Percentiles rank a stretch among this genome's conserved stretches.
These are phyloP conservation scores for Diplodia mutila DNA, from an alignment of 2,329 filamentous ascomycete species.

Conservation along the genomic window DNA sequence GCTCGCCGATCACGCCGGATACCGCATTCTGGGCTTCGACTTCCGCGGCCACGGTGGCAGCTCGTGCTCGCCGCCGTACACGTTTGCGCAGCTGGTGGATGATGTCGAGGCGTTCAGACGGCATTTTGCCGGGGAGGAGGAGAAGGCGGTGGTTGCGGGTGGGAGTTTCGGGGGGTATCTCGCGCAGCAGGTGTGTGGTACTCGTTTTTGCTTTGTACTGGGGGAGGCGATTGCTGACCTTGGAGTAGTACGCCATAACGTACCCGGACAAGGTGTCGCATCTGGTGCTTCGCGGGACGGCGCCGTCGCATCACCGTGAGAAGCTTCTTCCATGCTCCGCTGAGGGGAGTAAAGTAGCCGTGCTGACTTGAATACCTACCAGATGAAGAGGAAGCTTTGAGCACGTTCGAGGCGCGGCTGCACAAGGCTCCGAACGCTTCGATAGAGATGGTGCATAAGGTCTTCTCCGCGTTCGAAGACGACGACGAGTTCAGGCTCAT, in stretches of 20 bases:
- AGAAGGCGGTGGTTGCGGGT: conserved; percentile 41
- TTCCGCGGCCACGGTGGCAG: conserved; percentile 45
- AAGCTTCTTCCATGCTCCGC: conserved; percentile 6
- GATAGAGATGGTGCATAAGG: conserved; percentile 45
- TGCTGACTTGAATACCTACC: neutral
- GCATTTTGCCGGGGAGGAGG: conserved; percentile 34
- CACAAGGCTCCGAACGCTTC: conserved; percentile 43
- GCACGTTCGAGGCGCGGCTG: conserved; percentile 38
- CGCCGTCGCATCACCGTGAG: conserved; percentile 45
- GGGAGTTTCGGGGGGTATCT: conserved; percentile 49
- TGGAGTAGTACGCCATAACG: conserved; percentile 42
- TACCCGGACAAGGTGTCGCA: conserved; percentile 39
- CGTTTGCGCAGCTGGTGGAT: conserved; percentile 41
- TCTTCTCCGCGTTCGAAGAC: conserved; percentile 45
- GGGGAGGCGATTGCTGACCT: neutral
- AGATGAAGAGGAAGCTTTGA: conserved; percentile 43
- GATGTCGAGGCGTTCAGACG: conserved; percentile 40
- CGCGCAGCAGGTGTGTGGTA: conserved; percentile 34
- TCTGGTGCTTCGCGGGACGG: conserved; percentile 45
- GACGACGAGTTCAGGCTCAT: conserved; percentile 46
- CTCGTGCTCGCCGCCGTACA: conserved; percentile 37
- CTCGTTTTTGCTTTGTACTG: too few relatives aligned
- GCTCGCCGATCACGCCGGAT: conserved; percentile 31
- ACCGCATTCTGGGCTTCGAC: conserved; percentile 44
- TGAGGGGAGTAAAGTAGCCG: too few relatives aligned